Conservation (phyloP, 352 stramenopile species). For the Phytophthora pinifolia region DNA sequence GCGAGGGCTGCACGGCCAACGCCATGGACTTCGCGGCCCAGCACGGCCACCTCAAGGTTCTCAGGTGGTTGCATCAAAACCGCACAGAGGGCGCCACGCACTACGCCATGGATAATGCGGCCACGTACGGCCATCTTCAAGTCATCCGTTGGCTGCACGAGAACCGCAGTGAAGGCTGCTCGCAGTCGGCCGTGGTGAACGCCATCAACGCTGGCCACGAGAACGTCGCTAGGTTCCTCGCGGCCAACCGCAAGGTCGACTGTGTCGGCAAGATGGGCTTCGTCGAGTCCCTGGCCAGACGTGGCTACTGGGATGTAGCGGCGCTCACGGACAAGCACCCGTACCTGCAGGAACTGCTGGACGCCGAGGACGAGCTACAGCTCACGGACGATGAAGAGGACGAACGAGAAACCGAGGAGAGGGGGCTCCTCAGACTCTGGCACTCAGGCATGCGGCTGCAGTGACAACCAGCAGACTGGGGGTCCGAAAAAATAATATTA, state of each 20-base stretch:
- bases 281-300: slow-evolving; percentile 37
- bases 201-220: slow-evolving; percentile 54
- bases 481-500: no score
- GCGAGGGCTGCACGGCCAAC: slow-evolving; percentile 54
- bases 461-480: no score
- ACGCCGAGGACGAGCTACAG: slow-evolving; percentile 16
- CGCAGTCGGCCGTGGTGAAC: slow-evolving; percentile 66
- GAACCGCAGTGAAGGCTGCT: slow-evolving; percentile 64
- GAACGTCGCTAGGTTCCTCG: slow-evolving; percentile 60
- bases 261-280: slow-evolving; percentile 40
- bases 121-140: slow-evolving; percentile 42
- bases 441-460: slow-evolving; percentile 5
- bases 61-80: slow-evolving; percentile 62
- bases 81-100: slow-evolving; percentile 52
- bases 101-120: slow-evolving; percentile 61
- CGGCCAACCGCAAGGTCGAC: slow-evolving; percentile 37
- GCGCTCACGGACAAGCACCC: slow-evolving; percentile 37
- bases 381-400: slow-evolving; percentile 27
- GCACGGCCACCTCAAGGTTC: slow-evolving; percentile 53
- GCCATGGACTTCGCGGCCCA: slow-evolving; percentile 72
- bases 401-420: slow-evolving; percentile 14
- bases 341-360: slow-evolving; percentile 32
- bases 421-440: slow-evolving; percentile 22
- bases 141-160: slow-evolving; percentile 57
- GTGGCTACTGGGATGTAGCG: slow-evolving; percentile 32